Conservation (phyloP, 2,329 filamentous ascomycete species). For the Dactylellina drechsleri region DNA sequence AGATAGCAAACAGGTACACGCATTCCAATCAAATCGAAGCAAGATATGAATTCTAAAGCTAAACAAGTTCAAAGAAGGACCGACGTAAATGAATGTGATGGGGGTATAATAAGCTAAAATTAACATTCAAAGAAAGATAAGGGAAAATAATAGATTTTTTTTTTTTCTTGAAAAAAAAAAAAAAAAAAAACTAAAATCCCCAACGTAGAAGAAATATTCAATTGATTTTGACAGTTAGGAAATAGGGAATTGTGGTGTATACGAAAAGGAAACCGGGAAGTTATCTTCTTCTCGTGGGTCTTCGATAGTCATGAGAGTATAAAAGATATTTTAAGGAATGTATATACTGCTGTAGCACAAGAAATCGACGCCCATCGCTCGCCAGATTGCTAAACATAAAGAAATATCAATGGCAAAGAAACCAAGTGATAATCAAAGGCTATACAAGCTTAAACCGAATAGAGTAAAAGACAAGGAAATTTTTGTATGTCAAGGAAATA, state of each 20-base stretch:
- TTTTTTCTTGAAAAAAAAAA: no score
- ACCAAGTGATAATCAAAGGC: conserved; percentile 1
- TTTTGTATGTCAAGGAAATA: neutral
- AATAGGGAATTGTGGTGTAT: conserved; percentile 40
- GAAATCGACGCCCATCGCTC: conserved; percentile 56
- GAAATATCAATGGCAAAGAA: conserved; percentile 12
- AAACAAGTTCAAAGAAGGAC: conserved; percentile 21
- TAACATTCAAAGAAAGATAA: conserved; percentile 6
- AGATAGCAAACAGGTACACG: neutral
- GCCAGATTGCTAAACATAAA: conserved; percentile 43
- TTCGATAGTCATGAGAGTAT: conserved; percentile 46
- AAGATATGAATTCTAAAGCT: conserved; percentile 35
- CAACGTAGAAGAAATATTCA: no score
- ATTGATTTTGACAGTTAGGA: conserved; percentile 23
- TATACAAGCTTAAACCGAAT: no score
- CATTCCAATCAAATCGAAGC: neutral
- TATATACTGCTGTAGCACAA: conserved; percentile 56
- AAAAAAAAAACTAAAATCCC: no score
- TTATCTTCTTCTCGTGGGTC: conserved; percentile 49
- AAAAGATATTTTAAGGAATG: conserved; percentile 37
- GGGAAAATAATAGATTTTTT: neutral
- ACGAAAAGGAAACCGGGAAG: conserved; percentile 29
- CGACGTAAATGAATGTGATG: conserved; percentile 32
- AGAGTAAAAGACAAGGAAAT: no score
- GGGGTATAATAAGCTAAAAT: conserved; percentile 26